Evolutionary conservation across 1,139 yeast genomes (phyloP).

Genomic region (Eremothecium gossypii): DNA sequence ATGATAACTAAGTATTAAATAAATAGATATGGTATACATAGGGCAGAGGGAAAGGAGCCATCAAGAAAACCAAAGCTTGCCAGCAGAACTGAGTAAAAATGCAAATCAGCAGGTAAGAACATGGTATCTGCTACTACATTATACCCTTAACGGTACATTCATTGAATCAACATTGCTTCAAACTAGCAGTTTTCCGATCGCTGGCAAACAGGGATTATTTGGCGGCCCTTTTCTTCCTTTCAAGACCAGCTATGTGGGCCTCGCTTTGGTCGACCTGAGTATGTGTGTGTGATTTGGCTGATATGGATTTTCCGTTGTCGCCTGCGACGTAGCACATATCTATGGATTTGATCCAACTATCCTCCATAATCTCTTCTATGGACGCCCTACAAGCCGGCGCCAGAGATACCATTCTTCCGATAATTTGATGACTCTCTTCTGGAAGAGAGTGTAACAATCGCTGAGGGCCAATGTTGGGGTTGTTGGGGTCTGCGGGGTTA

Average conservation of each 20-base stretch:
- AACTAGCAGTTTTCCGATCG: too few species aligned
- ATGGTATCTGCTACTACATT: too few species aligned
- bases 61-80: too few species aligned
- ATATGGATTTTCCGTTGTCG: constrained; percentile 31
- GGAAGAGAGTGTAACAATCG: constrained; percentile 62
- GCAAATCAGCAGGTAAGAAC: too few species aligned
- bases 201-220: too few species aligned
- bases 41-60: too few species aligned
- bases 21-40: too few species aligned
- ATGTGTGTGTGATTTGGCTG: constrained; percentile 60
- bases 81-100: too few species aligned
- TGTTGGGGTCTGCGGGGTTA: constrained; percentile 32
- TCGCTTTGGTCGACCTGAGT: constrained; percentile 87
- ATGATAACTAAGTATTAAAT: too few species aligned
- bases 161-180: too few species aligned
- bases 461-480: constrained; percentile 58
- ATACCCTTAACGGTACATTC: too few species aligned
- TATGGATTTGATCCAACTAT: constrained; percentile 61
- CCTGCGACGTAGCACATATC: constrained; percentile 59
- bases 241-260: constrained; percentile 91
- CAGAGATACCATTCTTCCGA: constrained; percentile 66
- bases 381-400: constrained; percentile 84
- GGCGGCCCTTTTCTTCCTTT: constrained; percentile 51
- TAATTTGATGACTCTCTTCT: constrained; percentile 53
- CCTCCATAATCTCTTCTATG: constrained; percentile 74